Evolutionary conservation across 75 land plant species (phyloP), one percentile per base, ranked within the genome.

Genomic region (Picea sitchensis): DNA sequence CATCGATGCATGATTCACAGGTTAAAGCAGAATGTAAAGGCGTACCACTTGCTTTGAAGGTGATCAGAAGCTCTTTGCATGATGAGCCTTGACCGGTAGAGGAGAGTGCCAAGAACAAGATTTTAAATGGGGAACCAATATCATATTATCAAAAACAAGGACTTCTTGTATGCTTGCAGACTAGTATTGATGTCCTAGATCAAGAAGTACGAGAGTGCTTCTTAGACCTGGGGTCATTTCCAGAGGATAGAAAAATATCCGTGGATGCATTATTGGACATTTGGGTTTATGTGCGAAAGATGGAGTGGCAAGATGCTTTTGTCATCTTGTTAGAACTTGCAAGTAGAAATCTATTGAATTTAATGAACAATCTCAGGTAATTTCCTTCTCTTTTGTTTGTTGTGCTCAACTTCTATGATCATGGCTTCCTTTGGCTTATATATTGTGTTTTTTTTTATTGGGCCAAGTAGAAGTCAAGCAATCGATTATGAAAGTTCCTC

Each of bases 41-140:
- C 32, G 84, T 88, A 18, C 88, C 90, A 2, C 57, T 91, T 76
- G 88, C 90, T 75, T 82, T 91, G 3, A 88, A 88, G 81, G 92
- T 91, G 41, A 86, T 88, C 23, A 88, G 90, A 32, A 83, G 88
- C 51, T 91, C 88, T 1, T 58, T 91, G 11, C 59, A 80, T 20
- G 82, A 71, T 21, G 82, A 83, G 59, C 78, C 82, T 30, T 81
- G 80, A 15, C 75, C 61, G 71, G 72, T 79, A 14, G 88, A 88
- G 92, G 69, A 59, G n/a, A 77, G 83, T 58, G 87, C 85, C 18
- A 82, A 81, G 76, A 84, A 82, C 60, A 84, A 81, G 78, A 63
- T 91, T 34, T 78, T 85, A 34, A 65, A 80, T 68, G 85, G 82
- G 5, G 81, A 86, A 44, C 47, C 82, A 5, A 67, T 88, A n/a